Percentiles rank a stretch among this genome's conserved stretches.
phyloP scores from a whole-genome alignment of 2,329 filamentous ascomycete species.

The Ophiocordyceps australis region DNA sequence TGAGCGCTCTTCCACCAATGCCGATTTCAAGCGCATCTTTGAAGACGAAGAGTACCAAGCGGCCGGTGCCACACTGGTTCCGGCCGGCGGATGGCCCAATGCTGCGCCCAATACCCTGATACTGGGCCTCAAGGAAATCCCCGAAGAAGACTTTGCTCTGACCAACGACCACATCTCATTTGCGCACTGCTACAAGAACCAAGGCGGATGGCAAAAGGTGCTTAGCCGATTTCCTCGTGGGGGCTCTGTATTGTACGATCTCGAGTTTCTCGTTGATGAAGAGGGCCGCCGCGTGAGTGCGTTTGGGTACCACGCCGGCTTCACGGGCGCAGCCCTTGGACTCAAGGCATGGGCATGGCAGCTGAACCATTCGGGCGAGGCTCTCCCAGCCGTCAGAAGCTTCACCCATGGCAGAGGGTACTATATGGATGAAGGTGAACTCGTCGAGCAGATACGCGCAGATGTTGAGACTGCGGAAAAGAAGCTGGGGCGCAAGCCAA shows the following conservation, averaged over 20 bases:
- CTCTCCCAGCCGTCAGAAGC: conserved; percentile 32
- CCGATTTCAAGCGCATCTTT: conserved; percentile 46
- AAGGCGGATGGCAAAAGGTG: conserved; percentile 62
- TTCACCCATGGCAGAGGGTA: conserved; percentile 30
- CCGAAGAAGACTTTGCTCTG: conserved; percentile 45
- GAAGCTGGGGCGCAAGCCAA: conserved; percentile 49
- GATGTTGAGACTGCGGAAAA: conserved; percentile 51
- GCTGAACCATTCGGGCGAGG: conserved; percentile 48
- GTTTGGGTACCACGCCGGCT: conserved; percentile 61
- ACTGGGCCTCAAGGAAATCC: conserved; percentile 61
- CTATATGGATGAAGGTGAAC: conserved; percentile 49
- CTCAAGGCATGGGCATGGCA: conserved; percentile 75
- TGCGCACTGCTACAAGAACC: conserved; percentile 59
- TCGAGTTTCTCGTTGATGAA: conserved; percentile 71
- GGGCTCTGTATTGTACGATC: conserved; percentile 43
- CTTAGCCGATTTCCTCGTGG: conserved; percentile 65
- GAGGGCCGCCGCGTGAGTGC: conserved; percentile 52
- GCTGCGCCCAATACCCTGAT: conserved; percentile 53
- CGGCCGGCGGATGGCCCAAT: conserved; percentile 47
- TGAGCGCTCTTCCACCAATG: conserved; percentile 28
- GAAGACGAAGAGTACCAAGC: conserved; percentile 41
- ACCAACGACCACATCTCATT: conserved; percentile 36
- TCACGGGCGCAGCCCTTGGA: conserved; percentile 55
- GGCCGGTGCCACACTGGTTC: conserved; percentile 46
- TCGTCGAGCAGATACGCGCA: conserved; percentile 22